Conservation (phyloP, 768 basidiomycete species). For the Kwoniella botswanensis region DNA sequence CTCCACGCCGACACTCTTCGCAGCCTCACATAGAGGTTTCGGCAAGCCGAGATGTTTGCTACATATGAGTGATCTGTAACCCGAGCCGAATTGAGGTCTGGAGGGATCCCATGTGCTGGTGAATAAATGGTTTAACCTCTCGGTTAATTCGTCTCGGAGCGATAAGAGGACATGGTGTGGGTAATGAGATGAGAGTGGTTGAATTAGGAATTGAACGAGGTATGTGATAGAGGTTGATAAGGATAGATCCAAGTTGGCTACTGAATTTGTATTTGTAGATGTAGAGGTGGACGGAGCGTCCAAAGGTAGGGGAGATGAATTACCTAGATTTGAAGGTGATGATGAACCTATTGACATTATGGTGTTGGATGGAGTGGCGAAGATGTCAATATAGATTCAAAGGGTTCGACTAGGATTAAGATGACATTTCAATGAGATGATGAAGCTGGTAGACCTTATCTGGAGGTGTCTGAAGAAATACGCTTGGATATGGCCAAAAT, state of each 20-base stretch:
- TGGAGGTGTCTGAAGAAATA: too few species aligned
- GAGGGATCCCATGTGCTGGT: conserved; percentile 49
- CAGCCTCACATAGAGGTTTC: conserved; percentile 38
- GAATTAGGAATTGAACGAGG: conserved; percentile 44
- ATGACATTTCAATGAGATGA: not conserved
- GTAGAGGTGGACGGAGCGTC: not conserved
- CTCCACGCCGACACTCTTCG: conserved; percentile 35
- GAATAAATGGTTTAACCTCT: conserved; percentile 30
- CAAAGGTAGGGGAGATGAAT: conserved; percentile 3
- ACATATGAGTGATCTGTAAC: conserved; percentile 55
- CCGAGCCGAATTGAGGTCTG: conserved; percentile 50
- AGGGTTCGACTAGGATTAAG: not conserved
- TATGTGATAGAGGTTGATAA: conserved; percentile 45
- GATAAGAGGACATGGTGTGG: conserved; percentile 33
- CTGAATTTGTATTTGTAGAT: not conserved
- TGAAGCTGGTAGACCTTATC: not conserved
- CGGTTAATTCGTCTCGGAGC: conserved; percentile 34
- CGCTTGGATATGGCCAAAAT: too few species aligned
- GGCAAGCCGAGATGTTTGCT: conserved; percentile 44
- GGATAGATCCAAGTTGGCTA: conserved; percentile 31
- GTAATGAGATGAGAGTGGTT: conserved; percentile 41
- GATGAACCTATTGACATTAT: conserved; percentile 1
- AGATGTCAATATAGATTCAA: not conserved
- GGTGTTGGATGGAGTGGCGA: not conserved
- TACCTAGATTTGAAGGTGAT: not conserved